Base-by-base conservation (phyloP, 805 yeast genomes). In the Sugiyamaella floridensis region DNA sequence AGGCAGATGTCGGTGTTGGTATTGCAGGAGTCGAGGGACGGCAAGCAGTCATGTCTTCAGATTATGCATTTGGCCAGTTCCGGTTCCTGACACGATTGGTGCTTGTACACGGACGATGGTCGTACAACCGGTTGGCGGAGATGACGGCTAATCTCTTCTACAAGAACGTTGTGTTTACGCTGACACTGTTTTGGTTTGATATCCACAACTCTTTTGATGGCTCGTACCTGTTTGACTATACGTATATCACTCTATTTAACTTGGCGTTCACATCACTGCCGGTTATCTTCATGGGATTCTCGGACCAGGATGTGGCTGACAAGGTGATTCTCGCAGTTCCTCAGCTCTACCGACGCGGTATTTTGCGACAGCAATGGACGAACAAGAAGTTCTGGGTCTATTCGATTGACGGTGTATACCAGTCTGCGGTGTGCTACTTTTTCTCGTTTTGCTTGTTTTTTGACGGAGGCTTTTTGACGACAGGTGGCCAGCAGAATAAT, bases 1-100 rank as follows among this genome's bases (percentile, higher is more conserved):
- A 87, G 34, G 92, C 95, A 4, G 84, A 86, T 65, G 81, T 86
- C 34, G 95, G 95, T 53, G 83, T 86, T 40, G 95, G 95, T 58
- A 85, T 86, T 62, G 92, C 89, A 6, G 95, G 95, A 58, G 87
- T 85, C 60, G 95, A 86, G 70, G 95, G 95, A 55, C 71, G 93
- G 49, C 90, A 85, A 63, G 95, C 95, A 1, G 93, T 83, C 9
- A 86, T 86, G 95, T 80, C 89, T 1, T 81, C 90, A 0, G 95
- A 86, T 71, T 86, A 84, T 66, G 92, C 89, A 2, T 73, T 86
- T 62, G 95, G 89, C 2, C 93, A 86, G 67, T 86, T 86, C 71
- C 69, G 88, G 56, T 86, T 74, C 67, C 68, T 86, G 58, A 74
- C 81, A 1, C 69, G 89, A 57, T 71, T 86, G 57, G 69, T 86